Conservation (phyloP, 1,139 yeast genomes). For the Geotrichum bryndzae region DNA sequence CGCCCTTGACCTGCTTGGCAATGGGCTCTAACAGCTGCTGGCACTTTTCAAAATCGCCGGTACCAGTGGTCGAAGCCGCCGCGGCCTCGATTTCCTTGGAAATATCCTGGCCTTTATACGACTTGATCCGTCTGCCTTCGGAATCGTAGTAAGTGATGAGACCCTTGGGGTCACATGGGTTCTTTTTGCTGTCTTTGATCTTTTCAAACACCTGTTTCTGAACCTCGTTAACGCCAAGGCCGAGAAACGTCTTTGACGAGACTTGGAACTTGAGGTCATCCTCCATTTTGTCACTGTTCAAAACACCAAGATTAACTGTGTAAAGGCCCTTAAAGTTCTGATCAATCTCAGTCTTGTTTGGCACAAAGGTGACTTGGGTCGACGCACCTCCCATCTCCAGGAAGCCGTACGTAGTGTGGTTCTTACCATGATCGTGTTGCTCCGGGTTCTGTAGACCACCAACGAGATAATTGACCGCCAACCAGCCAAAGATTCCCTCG, state of each 20-base stretch:
- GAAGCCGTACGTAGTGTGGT: conserved; percentile 62
- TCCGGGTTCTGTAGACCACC: conserved; percentile 50
- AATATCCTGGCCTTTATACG: conserved; percentile 25
- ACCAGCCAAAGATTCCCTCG: conserved; percentile 82
- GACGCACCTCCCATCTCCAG: conserved; percentile 89
- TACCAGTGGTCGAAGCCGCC: conserved; percentile 42
- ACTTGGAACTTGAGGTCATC: conserved; percentile 38
- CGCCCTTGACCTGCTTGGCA: conserved; percentile 31
- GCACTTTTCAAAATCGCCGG: conserved; percentile 56
- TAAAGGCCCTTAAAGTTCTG: conserved; percentile 54
- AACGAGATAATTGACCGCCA: conserved; percentile 63
- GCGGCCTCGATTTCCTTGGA: conserved; percentile 7
- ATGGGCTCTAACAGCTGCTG: conserved; percentile 48
- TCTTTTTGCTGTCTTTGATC: conserved; percentile 26
- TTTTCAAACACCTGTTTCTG: conserved; percentile 44
- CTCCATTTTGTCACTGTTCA: conserved; percentile 31
- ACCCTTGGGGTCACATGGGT: conserved; percentile 46
- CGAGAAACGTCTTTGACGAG: conserved; percentile 63
- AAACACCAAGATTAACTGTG: conserved; percentile 43
- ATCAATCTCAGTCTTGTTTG: conserved; percentile 49
- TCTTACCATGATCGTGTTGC: conserved; percentile 46
- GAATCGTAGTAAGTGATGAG: conserved; percentile 11
- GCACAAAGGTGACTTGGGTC: conserved; percentile 76
- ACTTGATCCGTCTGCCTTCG: conserved; percentile 11
- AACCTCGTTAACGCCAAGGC: conserved; percentile 72